Base-by-base conservation (phyloP, 2,329 filamentous ascomycete genomes). In the Cladosporium sphaerospermum region DNA sequence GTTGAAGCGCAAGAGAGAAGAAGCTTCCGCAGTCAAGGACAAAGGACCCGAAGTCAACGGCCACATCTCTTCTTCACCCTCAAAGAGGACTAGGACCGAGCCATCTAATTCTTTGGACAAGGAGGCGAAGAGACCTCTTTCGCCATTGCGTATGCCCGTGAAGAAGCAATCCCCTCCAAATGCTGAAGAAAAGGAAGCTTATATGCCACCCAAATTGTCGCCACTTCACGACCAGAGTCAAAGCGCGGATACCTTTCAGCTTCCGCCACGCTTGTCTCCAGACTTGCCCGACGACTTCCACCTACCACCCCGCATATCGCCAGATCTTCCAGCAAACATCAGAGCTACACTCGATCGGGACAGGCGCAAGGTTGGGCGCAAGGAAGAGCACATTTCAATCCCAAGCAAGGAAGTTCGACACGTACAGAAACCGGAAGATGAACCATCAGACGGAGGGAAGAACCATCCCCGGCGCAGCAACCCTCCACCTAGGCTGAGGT, bases 191-290 rank as follows among this genome's bases (percentile, higher is more conserved):
- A 28, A 28, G 7, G 36, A 39, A 46, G 56, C 31, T 56, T 57
- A 43, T 55, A 53, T 60, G 51, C 59, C 59, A 13, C 53, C 56
- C 9, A 59, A 55, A 43, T 43, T 61, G 4, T 62, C 59, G 13
- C 59, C 59, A 31, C 47, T 60, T 18, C 56, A 53, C 6, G 33
- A 47, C 10, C 40, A 36, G 31, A 32, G 32, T 14, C 31, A 33
- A 32, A 23, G 18, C 13, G 13, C 41, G 8, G 47, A 49, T 16
- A 56, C 69, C 13, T 57, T 70, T 10, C 66, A 70, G 4, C 65
- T 82, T 16, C 80, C 80, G 9, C 71, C 73, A 9, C 71, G 81
- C 34, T 67, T 83, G n/a, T 83, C 80, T 3, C 79, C 80, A 3
- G 81, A 78, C 13, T 69, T 83, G 3, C 80, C 80, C 4, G 47